Evolutionary conservation across 257 asterid species (phyloP).

Genomic region (Gentiana dahurica): DNA sequence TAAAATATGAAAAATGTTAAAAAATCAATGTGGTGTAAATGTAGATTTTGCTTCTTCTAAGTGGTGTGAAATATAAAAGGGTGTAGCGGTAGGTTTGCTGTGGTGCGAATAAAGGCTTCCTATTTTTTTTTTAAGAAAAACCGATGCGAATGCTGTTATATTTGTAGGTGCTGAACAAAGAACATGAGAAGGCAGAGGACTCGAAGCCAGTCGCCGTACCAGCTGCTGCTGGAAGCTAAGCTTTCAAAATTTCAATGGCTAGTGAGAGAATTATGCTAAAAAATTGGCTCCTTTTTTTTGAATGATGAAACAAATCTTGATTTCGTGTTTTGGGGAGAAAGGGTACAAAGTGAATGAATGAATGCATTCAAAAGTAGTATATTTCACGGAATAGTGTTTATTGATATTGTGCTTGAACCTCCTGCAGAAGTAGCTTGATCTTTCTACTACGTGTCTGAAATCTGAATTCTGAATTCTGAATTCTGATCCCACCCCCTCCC

Average conservation of each 20-base stretch:
- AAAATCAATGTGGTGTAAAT: no score
- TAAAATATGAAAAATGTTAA: no score
- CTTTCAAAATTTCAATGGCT: not conserved
- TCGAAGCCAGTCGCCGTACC: constrained; percentile 66
- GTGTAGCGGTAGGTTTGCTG: no score
- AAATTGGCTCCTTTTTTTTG: constrained; percentile 1
- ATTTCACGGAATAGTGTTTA: not conserved
- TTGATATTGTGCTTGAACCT: not conserved
- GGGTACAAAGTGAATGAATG: no score
- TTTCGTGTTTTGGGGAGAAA: not conserved
- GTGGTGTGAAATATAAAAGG: no score
- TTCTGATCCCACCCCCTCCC: no score
- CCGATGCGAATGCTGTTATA: not conserved
- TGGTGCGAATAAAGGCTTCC: no score
- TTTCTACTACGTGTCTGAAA: no score
- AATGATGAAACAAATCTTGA: not conserved
- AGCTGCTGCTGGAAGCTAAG: constrained; percentile 59
- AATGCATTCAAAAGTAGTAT: no score
- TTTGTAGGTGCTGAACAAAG: constrained; percentile 90
- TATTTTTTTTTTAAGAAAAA: no score
- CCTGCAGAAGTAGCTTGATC: not conserved
- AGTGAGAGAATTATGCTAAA: constrained; percentile 6
- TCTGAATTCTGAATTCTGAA: no score
- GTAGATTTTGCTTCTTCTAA: no score
- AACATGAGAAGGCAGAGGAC: constrained; percentile 86